These are phyloP conservation scores for Lophiotrema nucula DNA, from an alignment of 495 filamentous ascomycete species.

Conservation along the genomic window DNA sequence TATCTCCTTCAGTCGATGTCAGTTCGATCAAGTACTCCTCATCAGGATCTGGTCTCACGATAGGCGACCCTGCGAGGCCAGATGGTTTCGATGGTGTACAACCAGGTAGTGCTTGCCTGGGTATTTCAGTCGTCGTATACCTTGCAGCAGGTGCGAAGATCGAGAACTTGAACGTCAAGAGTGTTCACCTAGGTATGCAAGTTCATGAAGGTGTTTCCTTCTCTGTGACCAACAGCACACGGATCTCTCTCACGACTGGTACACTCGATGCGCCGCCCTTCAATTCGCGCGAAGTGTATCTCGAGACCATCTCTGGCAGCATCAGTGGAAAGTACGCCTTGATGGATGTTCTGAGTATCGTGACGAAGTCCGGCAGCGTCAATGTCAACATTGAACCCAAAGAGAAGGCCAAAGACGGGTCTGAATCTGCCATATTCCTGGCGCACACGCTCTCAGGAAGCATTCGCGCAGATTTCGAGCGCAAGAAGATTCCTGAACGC, in stretches of 20 bases:
- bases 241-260: conserved; percentile 25
- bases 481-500: conserved; percentile 31
- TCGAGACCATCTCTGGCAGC: conserved; percentile 33
- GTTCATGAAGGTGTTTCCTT: conserved; percentile 21
- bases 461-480: conserved; percentile 31
- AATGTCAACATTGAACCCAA: conserved; percentile 34
- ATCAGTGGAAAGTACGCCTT: conserved; percentile 37
- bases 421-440: conserved; percentile 31
- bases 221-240: conserved; percentile 20
- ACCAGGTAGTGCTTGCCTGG: conserved; percentile 17
- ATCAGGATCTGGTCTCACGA: conserved; percentile 5
- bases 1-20: conserved; percentile 11
- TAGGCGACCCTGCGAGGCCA: conserved; percentile 5
- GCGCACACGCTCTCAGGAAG: conserved; percentile 31
- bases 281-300: conserved; percentile 32
- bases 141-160: conserved; percentile 16
- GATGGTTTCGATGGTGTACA: conserved; percentile 14
- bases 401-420: conserved; percentile 13
- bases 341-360: conserved; percentile 35
- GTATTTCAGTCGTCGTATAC: conserved; percentile 26
- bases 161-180: conserved; percentile 20
- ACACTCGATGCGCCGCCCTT: conserved; percentile 18
- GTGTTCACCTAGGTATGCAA: conserved; percentile 25
- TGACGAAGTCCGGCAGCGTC: conserved; percentile 35
- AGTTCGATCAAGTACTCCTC: conserved; percentile 12